Conservation (phyloP, 2,329 filamentous ascomycete genomes). For the Emericellopsis atlantica region DNA sequence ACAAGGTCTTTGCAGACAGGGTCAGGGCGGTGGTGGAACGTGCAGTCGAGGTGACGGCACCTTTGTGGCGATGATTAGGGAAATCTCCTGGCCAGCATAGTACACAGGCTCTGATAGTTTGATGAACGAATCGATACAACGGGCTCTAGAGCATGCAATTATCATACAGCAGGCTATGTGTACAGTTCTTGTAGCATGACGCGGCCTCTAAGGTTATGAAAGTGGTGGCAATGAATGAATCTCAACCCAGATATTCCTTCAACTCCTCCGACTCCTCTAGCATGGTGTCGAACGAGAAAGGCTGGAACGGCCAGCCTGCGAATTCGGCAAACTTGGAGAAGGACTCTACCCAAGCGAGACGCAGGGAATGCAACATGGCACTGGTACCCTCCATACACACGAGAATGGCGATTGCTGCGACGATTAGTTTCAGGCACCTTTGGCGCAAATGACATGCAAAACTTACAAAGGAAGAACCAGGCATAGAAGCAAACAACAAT, state of each 20-base stretch:
- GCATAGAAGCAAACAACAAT: conserved; percentile 73
- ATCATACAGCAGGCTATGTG: not conserved
- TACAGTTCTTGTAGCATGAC: not conserved
- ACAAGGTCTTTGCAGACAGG: conserved; percentile 67
- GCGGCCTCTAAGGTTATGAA: not conserved
- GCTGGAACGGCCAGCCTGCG: conserved; percentile 73
- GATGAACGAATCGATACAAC: not conserved
- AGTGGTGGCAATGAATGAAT: conserved; percentile 3
- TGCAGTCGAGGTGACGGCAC: conserved; percentile 75
- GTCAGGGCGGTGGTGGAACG: conserved; percentile 83
- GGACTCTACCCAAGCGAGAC: conserved; percentile 92
- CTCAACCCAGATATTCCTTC: conserved; percentile 39
- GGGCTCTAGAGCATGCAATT: not conserved
- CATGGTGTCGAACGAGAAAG: conserved; percentile 76
- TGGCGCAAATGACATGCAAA: not conserved
- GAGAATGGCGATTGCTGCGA: conserved; percentile 43
- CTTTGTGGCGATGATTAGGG: conserved; percentile 42
- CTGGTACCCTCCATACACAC: conserved; percentile 94
- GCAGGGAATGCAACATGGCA: conserved; percentile 85
- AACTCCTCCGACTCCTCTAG: conserved; percentile 68
- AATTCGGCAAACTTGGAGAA: conserved; percentile 98
- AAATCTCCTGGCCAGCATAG: not conserved
- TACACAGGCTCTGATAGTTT: not conserved
- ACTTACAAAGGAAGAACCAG: conserved; percentile 72
- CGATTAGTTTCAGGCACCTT: conserved; percentile 10